Evolutionary conservation across 768 basidiomycete species (phyloP).

Genomic region (Kwoniella dejecticola): DNA sequence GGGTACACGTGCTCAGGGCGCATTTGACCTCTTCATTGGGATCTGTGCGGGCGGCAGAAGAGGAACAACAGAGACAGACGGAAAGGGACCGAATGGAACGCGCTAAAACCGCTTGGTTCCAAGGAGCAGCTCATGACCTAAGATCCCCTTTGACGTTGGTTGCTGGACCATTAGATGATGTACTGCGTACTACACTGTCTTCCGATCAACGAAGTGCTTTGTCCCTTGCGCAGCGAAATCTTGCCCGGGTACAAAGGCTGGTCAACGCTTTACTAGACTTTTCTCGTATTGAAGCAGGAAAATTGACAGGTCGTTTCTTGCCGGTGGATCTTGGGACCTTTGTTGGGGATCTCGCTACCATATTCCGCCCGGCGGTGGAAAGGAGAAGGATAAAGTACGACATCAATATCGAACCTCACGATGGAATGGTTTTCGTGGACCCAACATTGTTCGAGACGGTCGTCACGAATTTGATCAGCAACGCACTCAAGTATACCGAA

Average conservation of each 20-base stretch:
- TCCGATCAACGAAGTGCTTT: constrained; percentile 10
- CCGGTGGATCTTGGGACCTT: constrained; percentile 47
- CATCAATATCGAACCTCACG: constrained; percentile 16
- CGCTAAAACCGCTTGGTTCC: constrained; percentile 36
- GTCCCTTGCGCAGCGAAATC: constrained; percentile 21
- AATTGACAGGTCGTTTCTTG: constrained; percentile 31
- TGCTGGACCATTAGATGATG: constrained; percentile 35
- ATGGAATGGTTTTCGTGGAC: constrained; percentile 27
- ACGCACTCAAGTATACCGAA: constrained; percentile 47
- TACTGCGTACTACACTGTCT: constrained; percentile 14
- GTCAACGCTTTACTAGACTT: constrained; percentile 57
- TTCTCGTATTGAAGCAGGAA: constrained; percentile 52
- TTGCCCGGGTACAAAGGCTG: constrained; percentile 47
- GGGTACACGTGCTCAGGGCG: constrained; percentile 28
- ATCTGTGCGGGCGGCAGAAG: constrained; percentile 15
- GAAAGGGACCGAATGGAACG: constrained; percentile 23
- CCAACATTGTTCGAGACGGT: constrained; percentile 29
- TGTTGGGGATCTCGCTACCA: constrained; percentile 50
- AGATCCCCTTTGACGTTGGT: constrained; percentile 37
- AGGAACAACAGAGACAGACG: constrained; percentile 7
- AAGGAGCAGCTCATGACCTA: constrained; percentile 40
- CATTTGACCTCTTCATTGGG: constrained; percentile 22
- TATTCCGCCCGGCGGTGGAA: constrained; percentile 53
- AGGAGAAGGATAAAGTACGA: constrained; percentile 9
- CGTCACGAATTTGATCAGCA: constrained; percentile 26